Evolutionary conservation across 208 protist genomes (phyloP), one percentile per base, ranked within the genome.

Genomic region (Balamuthia mandrillaris): DNA sequence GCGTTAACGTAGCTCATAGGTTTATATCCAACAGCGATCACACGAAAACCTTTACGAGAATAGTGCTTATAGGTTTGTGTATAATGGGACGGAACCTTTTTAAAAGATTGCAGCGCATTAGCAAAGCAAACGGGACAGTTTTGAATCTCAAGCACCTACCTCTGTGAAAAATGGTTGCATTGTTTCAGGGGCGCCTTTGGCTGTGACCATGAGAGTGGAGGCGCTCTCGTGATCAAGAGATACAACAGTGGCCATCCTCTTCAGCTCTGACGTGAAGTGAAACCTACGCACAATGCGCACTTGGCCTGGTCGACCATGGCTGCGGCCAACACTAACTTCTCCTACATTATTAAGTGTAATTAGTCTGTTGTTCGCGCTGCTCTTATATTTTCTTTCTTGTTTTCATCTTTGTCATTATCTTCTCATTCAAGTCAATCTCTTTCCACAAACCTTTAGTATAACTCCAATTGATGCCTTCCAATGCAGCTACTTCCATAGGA

Each of bases 11-110:
- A 41, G 4, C 9, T 10, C 41, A 92, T 86, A 31, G 77, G 65
- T 42, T 96, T 97, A 87, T 95, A 96, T 31, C 92, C 98, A 1
- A 99, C 87, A 0, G 98, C 97, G 45, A 99, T 95, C 33, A 99
- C 98, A 56, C 98, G 96, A 81, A 93, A 95, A 21, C 98, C 98
- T 47, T 96, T 56, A 10, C 93, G 68, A 0, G 96, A 94, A 52
- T 94, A 97, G 27, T 89, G 58, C 81, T 95, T 90, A 1, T 95
- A 94, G 29, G 93, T 81, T 44, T 89, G 58, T 37, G 97, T 91
- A 81, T 96, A 98, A 33, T 95, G n/a, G n/a, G n/a, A n/a, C n/a
- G n/a, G n/a, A n/a, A n/a, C n/a, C n/a, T n/a, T n/a, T n/a, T n/a
- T n/a, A n/a, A n/a, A n/a, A n/a, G n/a, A n/a, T n/a, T n/a, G n/a